These are phyloP conservation scores for Oleoguttula mirabilis DNA, from an alignment of 495 filamentous ascomycete genomes.

Conservation along the genomic window DNA sequence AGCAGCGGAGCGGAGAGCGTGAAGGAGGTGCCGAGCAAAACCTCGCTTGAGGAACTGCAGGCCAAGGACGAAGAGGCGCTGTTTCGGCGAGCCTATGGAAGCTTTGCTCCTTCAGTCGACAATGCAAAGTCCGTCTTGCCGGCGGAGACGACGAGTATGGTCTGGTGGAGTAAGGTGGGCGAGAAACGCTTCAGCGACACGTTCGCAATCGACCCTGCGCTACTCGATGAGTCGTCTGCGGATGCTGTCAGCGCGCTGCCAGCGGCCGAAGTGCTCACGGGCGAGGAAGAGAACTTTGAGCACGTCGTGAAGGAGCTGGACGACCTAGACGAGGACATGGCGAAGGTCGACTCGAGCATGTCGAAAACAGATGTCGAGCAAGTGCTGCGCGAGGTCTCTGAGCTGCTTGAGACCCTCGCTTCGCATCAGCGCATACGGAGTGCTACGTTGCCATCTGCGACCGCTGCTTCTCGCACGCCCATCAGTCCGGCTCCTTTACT, in stretches of 20 bases:
- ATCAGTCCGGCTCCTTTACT: constrained; percentile 24
- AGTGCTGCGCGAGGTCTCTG: constrained; percentile 66
- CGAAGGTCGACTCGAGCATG: constrained; percentile 38
- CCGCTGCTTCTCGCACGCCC: constrained; percentile 32
- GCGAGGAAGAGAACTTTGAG: constrained; percentile 30
- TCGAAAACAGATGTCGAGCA: constrained; percentile 51
- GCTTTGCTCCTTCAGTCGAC: constrained; percentile 75
- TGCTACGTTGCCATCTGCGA: constrained; percentile 36
- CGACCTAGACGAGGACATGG: constrained; percentile 2
- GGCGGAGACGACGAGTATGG: constrained; percentile 51
- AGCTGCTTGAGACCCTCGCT: constrained; percentile 69
- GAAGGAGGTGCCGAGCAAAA: constrained; percentile 29
- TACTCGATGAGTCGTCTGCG: constrained; percentile 25
- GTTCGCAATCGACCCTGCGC: constrained; percentile 36
- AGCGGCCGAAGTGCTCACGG: not conserved
- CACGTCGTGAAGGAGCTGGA: constrained; percentile 29
- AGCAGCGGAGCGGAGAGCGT: constrained; percentile 48
- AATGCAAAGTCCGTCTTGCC: constrained; percentile 64
- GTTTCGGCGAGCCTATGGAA: constrained; percentile 73
- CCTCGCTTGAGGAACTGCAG: constrained; percentile 28
- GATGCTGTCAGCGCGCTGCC: not conserved
- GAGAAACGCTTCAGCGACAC: constrained; percentile 44
- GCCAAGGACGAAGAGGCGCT: constrained; percentile 58
- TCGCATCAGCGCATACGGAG: constrained; percentile 81
- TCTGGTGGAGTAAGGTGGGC: constrained; percentile 84